Evolutionary conservation across 805 yeast genomes (phyloP), one percentile per base, ranked within the genome.

Genomic region (Metschnikowia similis): DNA sequence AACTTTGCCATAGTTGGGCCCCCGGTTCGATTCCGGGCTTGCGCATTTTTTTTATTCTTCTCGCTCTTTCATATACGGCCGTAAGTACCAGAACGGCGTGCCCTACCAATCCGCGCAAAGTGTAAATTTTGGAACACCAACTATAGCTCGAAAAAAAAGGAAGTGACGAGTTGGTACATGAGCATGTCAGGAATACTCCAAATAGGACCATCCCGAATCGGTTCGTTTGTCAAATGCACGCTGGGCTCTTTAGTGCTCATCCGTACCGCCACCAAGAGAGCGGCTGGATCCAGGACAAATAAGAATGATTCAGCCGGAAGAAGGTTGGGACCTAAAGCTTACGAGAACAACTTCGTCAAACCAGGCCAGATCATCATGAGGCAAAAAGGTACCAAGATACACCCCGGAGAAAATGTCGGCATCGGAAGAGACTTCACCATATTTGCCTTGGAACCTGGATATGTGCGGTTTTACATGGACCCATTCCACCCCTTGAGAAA

Each of bases 261-360:
- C 11, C 89, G 99, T 78, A 83, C 83, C 17, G 96, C 99, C 28
- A 89, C 97, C 13, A 94, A 94, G 70, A 86, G 84, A 66, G 97
- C 94, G 7, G 89, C 95, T 17, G 97, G 97, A 59, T 89, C 97
- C n/a, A 87, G 83, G 70, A 87, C 97, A 14, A 87, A 87, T 57
- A 91, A 87, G 82, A 85, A 86, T 65, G 97, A 91, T 67, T 91
- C 99, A 13, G 89, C 89, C 3, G 99, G 99, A 75, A 83, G 95
- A 67, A 77, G 98, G 64, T 73, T 94, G 46, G 99, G 99, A 27
- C 87, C 95, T 34, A 94, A 94, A 71, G 87, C 79, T 45, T 81
- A 85, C 54, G 97, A 92, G 62, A 90, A 94, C 37, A 76, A 81
- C 63, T 72, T 66, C 42, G 96, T 92, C 1, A 76, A 77, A 45